A percentile compares a stretch with the other conserved stretches of the same genome.
These are phyloP conservation scores for Echinosophora koreensis DNA, from an alignment of 306 rosid species.

Conservation along the genomic window DNA sequence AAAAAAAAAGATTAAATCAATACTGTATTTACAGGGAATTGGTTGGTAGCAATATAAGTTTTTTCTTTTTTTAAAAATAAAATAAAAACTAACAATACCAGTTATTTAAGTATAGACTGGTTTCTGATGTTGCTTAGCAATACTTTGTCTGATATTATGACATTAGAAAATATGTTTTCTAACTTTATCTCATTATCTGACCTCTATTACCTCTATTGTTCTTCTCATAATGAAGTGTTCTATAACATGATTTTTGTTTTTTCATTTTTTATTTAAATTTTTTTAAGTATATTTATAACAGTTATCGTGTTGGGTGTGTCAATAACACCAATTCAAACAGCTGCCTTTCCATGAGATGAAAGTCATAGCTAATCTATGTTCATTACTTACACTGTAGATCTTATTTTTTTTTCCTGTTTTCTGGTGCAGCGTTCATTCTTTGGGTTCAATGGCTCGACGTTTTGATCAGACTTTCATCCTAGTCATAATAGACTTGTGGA, in stretches of 20 bases:
- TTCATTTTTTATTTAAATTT: slow-evolving; percentile 5
- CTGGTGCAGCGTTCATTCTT: slow-evolving; percentile 77
- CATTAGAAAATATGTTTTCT: neutral
- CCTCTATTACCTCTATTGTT: neutral
- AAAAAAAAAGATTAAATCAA: neutral
- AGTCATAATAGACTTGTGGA: slow-evolving; percentile 7
- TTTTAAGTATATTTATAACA: neutral
- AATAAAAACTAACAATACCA: neutral
- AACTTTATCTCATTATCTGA: slow-evolving; percentile 2
- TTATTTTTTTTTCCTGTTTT: slow-evolving; percentile 25
- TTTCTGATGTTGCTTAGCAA: slow-evolving; percentile 24
- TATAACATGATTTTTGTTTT: neutral
- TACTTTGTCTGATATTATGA: slow-evolving; percentile 7
- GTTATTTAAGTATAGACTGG: slow-evolving; percentile 12
- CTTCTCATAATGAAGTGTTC: neutral
- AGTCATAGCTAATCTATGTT: slow-evolving; percentile 16
- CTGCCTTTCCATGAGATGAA: slow-evolving; percentile 14
- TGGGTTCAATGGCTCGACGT: slow-evolving; percentile 94
- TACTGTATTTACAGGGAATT: neutral
- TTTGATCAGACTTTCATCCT: slow-evolving; percentile 54
- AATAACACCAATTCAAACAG: slow-evolving; percentile 6
- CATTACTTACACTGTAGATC: slow-evolving; percentile 23
- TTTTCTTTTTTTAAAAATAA: neutral
- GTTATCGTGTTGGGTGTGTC: slow-evolving; percentile 8
- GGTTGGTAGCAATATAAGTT: neutral